Percentiles rank a stretch among this genome's conserved stretches.
phyloP scores from a whole-genome alignment of 2,329 filamentous ascomycete genomes.

The Penicillium oxalicum region DNA sequence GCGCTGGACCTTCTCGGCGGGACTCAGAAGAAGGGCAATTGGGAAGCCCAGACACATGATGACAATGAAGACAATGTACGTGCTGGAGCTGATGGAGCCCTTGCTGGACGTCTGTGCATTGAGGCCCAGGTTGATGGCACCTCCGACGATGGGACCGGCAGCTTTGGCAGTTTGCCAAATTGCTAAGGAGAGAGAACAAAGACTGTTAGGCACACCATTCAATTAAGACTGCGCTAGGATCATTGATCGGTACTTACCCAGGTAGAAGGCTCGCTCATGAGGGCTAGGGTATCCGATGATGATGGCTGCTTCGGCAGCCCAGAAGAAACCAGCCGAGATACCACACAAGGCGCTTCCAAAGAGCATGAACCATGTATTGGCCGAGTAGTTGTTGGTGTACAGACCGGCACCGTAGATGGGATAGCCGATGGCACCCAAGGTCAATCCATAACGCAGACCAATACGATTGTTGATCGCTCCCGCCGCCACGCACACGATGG shows the following conservation, averaged over 20 bases:
- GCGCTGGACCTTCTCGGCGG: slow-evolving; percentile 22
- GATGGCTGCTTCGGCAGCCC: slow-evolving; percentile 46
- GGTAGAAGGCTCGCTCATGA: slow-evolving; percentile 20
- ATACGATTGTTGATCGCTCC: slow-evolving; percentile 46
- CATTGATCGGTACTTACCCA: slow-evolving; percentile 8
- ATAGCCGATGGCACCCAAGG: slow-evolving; percentile 41
- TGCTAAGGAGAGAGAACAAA: slow-evolving; percentile 3
- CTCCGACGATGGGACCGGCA: slow-evolving; percentile 19
- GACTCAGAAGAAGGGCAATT: slow-evolving; percentile 16
- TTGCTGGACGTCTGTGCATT: slow-evolving; percentile 14
- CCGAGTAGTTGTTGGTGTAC: slow-evolving; percentile 47
- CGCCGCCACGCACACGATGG: slow-evolving; percentile 44
- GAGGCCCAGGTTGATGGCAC: slow-evolving; percentile 20
- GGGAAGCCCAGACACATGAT: slow-evolving; percentile 23
- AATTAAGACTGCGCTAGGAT: no score
- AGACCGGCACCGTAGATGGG: slow-evolving; percentile 45
- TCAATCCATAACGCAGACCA: slow-evolving; percentile 41
- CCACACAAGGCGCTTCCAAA: slow-evolving; percentile 44
- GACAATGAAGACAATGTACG: slow-evolving; percentile 21
- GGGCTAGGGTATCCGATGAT: slow-evolving; percentile 40
- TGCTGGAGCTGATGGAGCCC: slow-evolving; percentile 17
- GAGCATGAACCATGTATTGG: slow-evolving; percentile 47
- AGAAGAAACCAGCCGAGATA: slow-evolving; percentile 45
- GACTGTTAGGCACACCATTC: background rate
- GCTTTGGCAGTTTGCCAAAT: slow-evolving; percentile 23